Base-by-base conservation (phyloP, 1,284 basidiomycete species). In the Apiotrichum montevideense region DNA sequence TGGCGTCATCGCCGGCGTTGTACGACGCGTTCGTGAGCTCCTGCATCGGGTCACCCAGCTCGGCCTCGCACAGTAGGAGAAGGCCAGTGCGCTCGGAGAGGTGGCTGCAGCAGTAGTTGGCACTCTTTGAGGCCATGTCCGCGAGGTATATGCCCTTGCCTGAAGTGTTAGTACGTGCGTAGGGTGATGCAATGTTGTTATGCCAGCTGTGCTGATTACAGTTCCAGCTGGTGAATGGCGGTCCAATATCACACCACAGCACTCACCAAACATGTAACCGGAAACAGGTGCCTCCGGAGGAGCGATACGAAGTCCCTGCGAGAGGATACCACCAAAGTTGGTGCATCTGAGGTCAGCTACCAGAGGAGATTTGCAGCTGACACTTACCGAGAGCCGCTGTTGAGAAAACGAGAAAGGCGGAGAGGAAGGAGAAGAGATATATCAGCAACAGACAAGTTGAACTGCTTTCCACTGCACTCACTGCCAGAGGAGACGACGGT, bases 61-160 rank as follows among this genome's bases (percentile, higher is more conserved):
- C 59, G 14, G 62, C 57, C 37, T 63, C 62, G 51, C 62, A 63
- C 11, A 63, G 59, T 5, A 63, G 57, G 1, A 63, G 59, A 3
- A 63, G 52, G 11, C 56, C 62, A 0, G 54, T 58, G 35, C 45
- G 44, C 35, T 49, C 54, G 3, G 59, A 59, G 8, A 57, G 40
- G 33, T 79, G 55, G 6, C 81, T 65, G 62, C 82, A 78, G 66
- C 83, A 84, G 71, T 85, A 85, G 58, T 80, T 80, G 32, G 83
- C 83, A 33, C 83, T 84, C 81, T 85, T 85, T 37, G 82, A 83
- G 79, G 84, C 82, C 81, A 84, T 84, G 61, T 86, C 84, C 10
- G 84, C 84, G 55, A 85, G 83, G 67, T 85, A 85, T 34, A 84
- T 82, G 45, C 84, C 85, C 72, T 85, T 85, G 52, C 84, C 35